A percentile compares a stretch with the other conserved stretches of the same genome.
Conservation (phyloP, 768 basidiomycete species). For the Mycena rebaudengoi region DNA sequence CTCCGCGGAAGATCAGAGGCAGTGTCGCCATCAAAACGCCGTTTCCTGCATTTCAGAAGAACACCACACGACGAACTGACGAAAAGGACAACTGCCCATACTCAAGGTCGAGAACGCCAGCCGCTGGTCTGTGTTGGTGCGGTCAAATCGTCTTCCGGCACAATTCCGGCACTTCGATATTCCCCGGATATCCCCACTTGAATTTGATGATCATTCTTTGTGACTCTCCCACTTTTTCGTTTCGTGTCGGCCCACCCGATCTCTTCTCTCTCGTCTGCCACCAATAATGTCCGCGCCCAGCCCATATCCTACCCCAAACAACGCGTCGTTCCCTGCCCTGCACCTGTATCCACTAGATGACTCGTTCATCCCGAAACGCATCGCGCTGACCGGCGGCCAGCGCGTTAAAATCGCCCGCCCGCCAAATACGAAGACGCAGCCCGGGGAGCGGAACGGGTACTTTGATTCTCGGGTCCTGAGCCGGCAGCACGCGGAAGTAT, state of each 20-base stretch:
- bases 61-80: too few relatives aligned
- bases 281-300: slow-evolving; percentile 2
- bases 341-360: slow-evolving; percentile 93
- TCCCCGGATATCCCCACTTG: neutral
- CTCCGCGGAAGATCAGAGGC: too few relatives aligned
- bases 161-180: too few relatives aligned
- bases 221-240: neutral
- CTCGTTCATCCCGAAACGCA: slow-evolving; percentile 94
- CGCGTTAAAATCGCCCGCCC: slow-evolving; percentile 94
- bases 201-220: neutral
- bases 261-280: neutral
- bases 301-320: slow-evolving; percentile 11
- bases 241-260: too few relatives aligned
- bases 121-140: too few relatives aligned
- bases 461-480: slow-evolving; percentile 96
- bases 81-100: too few relatives aligned
- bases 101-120: too few relatives aligned
- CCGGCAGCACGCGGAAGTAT: slow-evolving; percentile 96
- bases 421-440: slow-evolving; percentile 94
- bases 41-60: too few relatives aligned
- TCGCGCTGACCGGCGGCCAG: slow-evolving; percentile 71
- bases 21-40: too few relatives aligned
- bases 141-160: too few relatives aligned
- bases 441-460: slow-evolving; percentile 92
- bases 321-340: slow-evolving; percentile 44